These are phyloP conservation scores for Bruguiera sexangula DNA, from an alignment of 345 rosid genomes.

Conservation along the genomic window DNA sequence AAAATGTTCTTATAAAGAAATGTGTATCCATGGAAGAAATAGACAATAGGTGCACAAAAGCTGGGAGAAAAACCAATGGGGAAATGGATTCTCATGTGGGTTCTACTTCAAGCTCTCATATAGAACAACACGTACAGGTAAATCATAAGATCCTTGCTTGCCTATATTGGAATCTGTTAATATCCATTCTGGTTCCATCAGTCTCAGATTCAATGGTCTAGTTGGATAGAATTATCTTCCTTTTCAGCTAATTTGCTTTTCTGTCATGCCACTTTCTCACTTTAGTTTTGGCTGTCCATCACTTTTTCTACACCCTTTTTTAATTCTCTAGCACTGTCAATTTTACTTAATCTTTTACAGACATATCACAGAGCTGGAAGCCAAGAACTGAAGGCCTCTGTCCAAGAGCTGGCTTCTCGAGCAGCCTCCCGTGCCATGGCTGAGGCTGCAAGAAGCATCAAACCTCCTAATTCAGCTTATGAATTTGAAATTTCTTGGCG, in stretches of 20 bases:
- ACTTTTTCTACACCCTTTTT: not conserved
- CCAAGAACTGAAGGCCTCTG: conserved; percentile 51
- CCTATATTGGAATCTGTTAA: not conserved
- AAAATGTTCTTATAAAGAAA: conserved; percentile 32
- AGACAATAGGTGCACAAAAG: conserved; percentile 30
- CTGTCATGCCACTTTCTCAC: not conserved
- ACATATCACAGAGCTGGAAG: conserved; percentile 33
- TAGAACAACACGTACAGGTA: conserved; percentile 23
- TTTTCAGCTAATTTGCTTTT: not conserved
- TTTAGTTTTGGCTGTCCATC: not conserved
- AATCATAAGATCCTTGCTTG: conserved; percentile 4
- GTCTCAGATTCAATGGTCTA: no score
- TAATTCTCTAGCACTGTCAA: not conserved
- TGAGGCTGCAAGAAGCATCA: conserved; percentile 68
- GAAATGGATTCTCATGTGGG: conserved; percentile 22
- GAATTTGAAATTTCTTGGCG: conserved; percentile 85
- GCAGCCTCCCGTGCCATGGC: conserved; percentile 73
- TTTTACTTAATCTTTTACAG: conserved; percentile 24
- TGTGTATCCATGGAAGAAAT: conserved; percentile 34
- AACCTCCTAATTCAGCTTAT: conserved; percentile 73
- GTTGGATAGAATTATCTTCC: no score
- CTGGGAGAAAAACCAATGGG: conserved; percentile 28
- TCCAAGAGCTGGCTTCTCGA: conserved; percentile 78
- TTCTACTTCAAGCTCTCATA: conserved; percentile 29
- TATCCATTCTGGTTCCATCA: no score